Evolutionary conservation across 2,329 filamentous ascomycete genomes (phyloP), one percentile per base, ranked within the genome.

Genomic region (Apiospora saccharicola): DNA sequence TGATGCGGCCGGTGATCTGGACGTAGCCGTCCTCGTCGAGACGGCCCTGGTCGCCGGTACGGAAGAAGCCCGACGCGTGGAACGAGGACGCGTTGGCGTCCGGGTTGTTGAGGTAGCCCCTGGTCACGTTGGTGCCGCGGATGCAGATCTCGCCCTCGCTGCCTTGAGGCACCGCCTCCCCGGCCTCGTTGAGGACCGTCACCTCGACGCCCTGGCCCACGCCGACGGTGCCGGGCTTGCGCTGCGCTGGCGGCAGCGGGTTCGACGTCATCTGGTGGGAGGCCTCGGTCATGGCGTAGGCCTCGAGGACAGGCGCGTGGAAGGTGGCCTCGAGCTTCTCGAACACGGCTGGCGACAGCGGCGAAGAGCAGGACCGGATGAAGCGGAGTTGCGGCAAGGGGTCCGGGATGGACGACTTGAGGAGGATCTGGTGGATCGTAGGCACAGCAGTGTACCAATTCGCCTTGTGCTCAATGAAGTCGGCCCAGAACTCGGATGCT

Each of bases 361-460:
- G 94, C 26, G 93, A 95, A 14, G 93, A 96, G 85, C 94, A 97
- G 19, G 94, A 96, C 75, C 94, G 90, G 79, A 97, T 95, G 83
- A 97, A 97, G 76, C 94, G 90, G 78, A 97, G 96, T 22, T 87
- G 81, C 2, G 93, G 93, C 72, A 91, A 86, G 0, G 92, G 91
- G 71, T 80, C 88, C 5, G 94, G 94, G 3, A 89, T 81, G 8
- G 92, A 90, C 76, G 89, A 91, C 83, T 92, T 94, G 72, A 97
- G 90, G 4, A 97, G 87, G 78, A 97, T 96, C 80, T 96, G 94
- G 82, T 97, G 94, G 80, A 97, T 97, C 0, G 94, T 97, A 0
- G 94, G 94, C n/a, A 96, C 94, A 0, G 94, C 94, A 0, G 94
- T 96, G 83, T 96, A 97, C 94, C 94, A 97, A 81, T 94, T 97